Percentiles rank a stretch among this genome's conserved stretches.
Evolutionary conservation across 225 moss, liverwort and hornwort species (phyloP).

Genomic region (Anthoceros angustus): DNA sequence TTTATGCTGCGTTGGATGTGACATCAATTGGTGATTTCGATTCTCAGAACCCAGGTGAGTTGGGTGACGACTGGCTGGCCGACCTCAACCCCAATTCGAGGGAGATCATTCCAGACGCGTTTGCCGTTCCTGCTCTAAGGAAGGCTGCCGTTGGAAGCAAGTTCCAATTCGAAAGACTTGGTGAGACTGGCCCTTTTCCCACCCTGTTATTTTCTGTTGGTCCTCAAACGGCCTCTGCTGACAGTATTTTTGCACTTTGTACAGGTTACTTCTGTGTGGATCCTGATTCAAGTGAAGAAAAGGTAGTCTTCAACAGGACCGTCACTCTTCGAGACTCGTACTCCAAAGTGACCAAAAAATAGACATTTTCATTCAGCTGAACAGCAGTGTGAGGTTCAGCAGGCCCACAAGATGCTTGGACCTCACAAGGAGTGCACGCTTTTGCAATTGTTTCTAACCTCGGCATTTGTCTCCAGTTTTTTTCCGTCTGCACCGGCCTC

Average conservation of each 20-base stretch:
- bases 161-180: constrained; percentile 93
- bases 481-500: no score
- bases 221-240: not conserved
- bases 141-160: constrained; percentile 56
- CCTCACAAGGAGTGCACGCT: no score
- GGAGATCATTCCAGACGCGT: constrained; percentile 48
- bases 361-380: constrained; percentile 2
- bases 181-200: constrained; percentile 18
- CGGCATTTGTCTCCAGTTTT: no score
- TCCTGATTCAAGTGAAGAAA: constrained; percentile 35
- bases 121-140: constrained; percentile 59
- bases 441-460: no score
- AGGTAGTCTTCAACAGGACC: constrained; percentile 73
- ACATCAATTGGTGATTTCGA: not conserved
- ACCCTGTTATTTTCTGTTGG: not conserved
- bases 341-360: constrained; percentile 18
- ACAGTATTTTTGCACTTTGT: not conserved
- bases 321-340: constrained; percentile 89
- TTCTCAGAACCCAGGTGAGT: constrained; percentile 58
- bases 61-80: constrained; percentile 66
- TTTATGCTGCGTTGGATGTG: not conserved
- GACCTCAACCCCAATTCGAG: constrained; percentile 63
- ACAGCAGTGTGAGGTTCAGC: no score
- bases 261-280: constrained; percentile 90
- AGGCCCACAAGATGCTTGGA: no score